phyloP scores from a whole-genome alignment of 1,284 basidiomycete genomes.

The Trametes sp. region DNA sequence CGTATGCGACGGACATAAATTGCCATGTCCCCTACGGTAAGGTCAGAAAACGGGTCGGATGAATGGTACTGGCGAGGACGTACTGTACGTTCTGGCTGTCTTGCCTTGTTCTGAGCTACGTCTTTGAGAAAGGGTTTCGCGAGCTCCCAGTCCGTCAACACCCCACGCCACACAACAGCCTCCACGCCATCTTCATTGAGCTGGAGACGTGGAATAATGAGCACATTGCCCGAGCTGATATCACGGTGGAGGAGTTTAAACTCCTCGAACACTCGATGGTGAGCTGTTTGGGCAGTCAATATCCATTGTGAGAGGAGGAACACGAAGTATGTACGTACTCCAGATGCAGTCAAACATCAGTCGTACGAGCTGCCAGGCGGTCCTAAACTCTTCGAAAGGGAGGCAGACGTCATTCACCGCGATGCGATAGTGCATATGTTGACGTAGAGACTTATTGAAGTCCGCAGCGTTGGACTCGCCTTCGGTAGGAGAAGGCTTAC shows the following conservation, averaged over 20 bases:
- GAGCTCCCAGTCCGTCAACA: constrained; percentile 21
- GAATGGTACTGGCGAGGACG: neutral
- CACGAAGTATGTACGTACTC: neutral
- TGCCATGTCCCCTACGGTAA: constrained; percentile 16
- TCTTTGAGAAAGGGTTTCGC: neutral
- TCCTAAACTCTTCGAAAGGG: constrained; percentile 5
- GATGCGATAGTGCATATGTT: constrained; percentile 18
- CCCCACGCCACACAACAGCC: neutral
- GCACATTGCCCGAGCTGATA: neutral
- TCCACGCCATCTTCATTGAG: neutral
- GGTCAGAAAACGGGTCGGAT: neutral
- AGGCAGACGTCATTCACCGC: constrained; percentile 21
- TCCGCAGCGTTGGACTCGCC: neutral
- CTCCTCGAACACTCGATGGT: neutral
- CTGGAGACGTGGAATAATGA: neutral
- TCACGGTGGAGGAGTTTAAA: neutral
- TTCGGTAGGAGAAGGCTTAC: neutral
- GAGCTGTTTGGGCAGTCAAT: no score
- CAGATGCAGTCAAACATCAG: constrained; percentile 7
- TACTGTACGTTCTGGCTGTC: constrained; percentile 12
- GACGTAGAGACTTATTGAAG: neutral
- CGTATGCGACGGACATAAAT: constrained; percentile 14
- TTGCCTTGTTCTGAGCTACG: neutral
- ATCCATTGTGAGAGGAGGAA: no score
- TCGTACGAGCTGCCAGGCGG: constrained; percentile 4